Evolutionary conservation across 768 basidiomycete species (phyloP).

Genomic region (Leccinum uliginosum): DNA sequence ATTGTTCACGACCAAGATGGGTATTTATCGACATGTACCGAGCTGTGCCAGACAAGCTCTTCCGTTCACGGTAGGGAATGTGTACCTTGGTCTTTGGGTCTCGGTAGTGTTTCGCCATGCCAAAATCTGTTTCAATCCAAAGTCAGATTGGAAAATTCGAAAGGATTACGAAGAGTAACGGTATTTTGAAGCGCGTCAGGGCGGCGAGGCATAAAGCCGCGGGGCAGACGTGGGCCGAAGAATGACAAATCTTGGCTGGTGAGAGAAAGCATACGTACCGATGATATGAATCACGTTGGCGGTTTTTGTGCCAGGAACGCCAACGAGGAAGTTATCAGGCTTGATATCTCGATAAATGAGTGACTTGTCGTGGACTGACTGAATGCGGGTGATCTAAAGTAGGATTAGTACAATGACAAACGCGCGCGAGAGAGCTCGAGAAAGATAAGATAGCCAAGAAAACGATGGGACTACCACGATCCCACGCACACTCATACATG

Average conservation of each 20-base stretch:
- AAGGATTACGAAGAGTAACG: background rate
- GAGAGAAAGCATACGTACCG: constrained; percentile 44
- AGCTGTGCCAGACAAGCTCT: constrained; percentile 93
- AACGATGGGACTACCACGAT: background rate
- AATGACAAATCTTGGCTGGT: constrained; percentile 7
- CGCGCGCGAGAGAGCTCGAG: constrained; percentile 1
- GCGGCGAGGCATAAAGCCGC: background rate
- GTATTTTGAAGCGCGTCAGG: constrained; percentile 1
- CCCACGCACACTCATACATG: constrained; percentile 1
- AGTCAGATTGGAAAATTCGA: constrained; percentile 8
- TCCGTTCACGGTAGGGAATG: constrained; percentile 98
- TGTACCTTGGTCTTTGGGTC: constrained; percentile 97
- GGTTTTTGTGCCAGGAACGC: constrained; percentile 85
- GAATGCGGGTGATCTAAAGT: constrained; percentile 85
- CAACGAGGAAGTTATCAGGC: constrained; percentile 98
- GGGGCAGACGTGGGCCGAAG: background rate
- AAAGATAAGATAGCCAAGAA: background rate
- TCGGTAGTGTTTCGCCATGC: constrained; percentile 99
- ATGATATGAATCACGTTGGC: constrained; percentile 87
- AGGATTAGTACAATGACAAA: constrained; percentile 7
- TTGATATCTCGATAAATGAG: constrained; percentile 99
- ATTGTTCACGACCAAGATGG: constrained; percentile 92
- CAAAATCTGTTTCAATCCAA: constrained; percentile 65
- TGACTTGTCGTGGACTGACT: constrained; percentile 97
- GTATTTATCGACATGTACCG: constrained; percentile 99